Evolutionary conservation across 768 basidiomycete genomes (phyloP), one percentile per base, ranked within the genome.

Genomic region (Cantharellus anzutake): DNA sequence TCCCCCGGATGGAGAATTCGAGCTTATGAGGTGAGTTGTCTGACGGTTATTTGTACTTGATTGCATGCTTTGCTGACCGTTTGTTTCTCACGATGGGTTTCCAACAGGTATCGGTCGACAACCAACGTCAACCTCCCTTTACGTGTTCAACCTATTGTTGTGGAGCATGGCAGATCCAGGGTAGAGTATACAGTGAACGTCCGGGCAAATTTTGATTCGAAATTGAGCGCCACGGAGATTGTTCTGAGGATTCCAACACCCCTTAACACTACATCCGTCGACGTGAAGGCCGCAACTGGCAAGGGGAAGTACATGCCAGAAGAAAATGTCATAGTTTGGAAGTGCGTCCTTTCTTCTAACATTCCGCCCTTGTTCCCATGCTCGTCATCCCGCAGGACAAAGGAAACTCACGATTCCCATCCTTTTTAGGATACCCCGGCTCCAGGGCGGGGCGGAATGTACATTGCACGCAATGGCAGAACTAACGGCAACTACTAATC

Each of bases 1-100:
- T 41, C 96, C 96, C 0, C 96, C 96, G 2, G 96, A 99, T 67
- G 96, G 96, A 37, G 96, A 99, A 70, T 99, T 99, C 65, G 96
- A 99, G 70, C 76, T 99, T 42, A 98, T 99, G 96, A 79, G 81
- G 90, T 86, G 59, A 64, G 83, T 70, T 3, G 29, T 40, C 20
- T 3, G 41, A 11, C 51, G 3, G 44, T 40, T 3, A 34, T n/a
- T 51, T 51, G 29, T 61, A 48, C 39, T 42, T 51, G 20, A 48
- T 48, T 48, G 44, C 11, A 48, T 48, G 44, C 44, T 48, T 48
- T 48, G 29, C 44, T 11, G 44, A 11, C 11, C 11, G 11, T 14
- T 39, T 5, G 1, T 1, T 34, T 2, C 57, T 50, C 53, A 5
- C 14, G 2, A 34, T 29, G 2, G 2, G 0, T 4, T 4, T 48